Evolutionary conservation across 331 rosid genomes (phyloP).

Genomic region (Quercus lobata): DNA sequence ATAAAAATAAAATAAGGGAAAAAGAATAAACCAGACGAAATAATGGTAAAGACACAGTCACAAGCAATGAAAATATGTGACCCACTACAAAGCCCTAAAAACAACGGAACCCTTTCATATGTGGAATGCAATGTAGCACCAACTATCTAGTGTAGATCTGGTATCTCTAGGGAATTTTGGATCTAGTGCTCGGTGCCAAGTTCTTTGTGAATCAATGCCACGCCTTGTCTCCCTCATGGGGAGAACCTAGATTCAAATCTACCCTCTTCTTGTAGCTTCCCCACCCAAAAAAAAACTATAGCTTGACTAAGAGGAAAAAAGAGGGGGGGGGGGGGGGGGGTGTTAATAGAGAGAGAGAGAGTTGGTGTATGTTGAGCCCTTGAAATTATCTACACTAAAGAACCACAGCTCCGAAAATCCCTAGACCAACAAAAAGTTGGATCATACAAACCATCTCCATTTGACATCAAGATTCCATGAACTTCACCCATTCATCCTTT

Average conservation of each 20-base stretch:
- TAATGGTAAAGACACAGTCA: not conserved
- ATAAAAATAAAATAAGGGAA: too few relatives aligned
- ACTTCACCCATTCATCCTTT: slow-evolving; percentile 19
- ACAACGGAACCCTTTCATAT: not conserved
- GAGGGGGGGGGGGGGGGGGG: too few relatives aligned
- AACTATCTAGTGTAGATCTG: not conserved
- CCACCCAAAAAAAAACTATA: too few relatives aligned
- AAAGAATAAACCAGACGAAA: too few relatives aligned
- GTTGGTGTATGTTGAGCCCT: not conserved
- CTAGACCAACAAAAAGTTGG: not conserved
- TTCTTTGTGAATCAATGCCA: too few relatives aligned
- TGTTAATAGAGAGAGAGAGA: not conserved
- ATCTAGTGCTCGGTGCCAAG: not conserved
- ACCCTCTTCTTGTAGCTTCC: too few relatives aligned
- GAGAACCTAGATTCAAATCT: too few relatives aligned
- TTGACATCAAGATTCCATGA: slow-evolving; percentile 19
- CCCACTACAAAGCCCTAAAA: not conserved
- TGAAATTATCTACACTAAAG: not conserved
- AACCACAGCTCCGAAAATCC: not conserved
- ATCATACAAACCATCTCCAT: slow-evolving; percentile 16
- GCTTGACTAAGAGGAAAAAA: too few relatives aligned
- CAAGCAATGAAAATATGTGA: not conserved
- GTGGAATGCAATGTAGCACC: not conserved
- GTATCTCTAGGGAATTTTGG: not conserved
- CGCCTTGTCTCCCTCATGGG: too few relatives aligned